Evolutionary conservation across 495 filamentous ascomycete genomes (phyloP).

Genomic region (Pseudoneurospora amorphoporcata): DNA sequence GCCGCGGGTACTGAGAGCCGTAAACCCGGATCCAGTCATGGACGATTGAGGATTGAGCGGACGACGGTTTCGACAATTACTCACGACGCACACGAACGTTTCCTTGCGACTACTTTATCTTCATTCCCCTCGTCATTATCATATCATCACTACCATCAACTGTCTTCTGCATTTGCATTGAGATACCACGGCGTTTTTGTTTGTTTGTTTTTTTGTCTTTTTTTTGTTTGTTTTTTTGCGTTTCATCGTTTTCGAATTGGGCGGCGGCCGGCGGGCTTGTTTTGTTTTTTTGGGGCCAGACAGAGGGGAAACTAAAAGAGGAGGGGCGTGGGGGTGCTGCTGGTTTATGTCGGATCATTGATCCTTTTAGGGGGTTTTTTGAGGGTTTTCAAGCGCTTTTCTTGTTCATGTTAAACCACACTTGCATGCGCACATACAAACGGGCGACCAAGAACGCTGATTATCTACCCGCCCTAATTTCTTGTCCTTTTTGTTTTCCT

Average conservation of each 20-base stretch:
- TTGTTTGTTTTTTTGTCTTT: too few species aligned
- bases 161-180: not conserved
- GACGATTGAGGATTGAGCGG: constrained; percentile 12
- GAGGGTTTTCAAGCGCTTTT: not conserved
- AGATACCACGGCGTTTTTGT: not conserved
- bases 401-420: not conserved
- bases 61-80: not conserved
- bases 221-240: not conserved
- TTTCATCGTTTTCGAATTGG: not conserved
- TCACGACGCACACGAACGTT: not conserved
- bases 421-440: not conserved
- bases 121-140: not conserved
- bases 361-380: not conserved
- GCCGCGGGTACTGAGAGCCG: constrained; percentile 39
- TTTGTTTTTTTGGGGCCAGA: not conserved
- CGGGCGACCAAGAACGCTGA: not conserved
- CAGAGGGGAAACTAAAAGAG: not conserved
- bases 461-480: not conserved
- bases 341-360: not conserved
- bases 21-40: constrained; percentile 37
- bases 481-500: not conserved
- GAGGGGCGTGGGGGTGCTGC: not conserved
- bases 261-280: not conserved
- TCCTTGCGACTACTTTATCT: not conserved
- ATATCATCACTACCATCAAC: not conserved